Conservation (phyloP, 2,329 filamentous ascomycete genomes). For the Colletotrichum tofieldiae region DNA sequence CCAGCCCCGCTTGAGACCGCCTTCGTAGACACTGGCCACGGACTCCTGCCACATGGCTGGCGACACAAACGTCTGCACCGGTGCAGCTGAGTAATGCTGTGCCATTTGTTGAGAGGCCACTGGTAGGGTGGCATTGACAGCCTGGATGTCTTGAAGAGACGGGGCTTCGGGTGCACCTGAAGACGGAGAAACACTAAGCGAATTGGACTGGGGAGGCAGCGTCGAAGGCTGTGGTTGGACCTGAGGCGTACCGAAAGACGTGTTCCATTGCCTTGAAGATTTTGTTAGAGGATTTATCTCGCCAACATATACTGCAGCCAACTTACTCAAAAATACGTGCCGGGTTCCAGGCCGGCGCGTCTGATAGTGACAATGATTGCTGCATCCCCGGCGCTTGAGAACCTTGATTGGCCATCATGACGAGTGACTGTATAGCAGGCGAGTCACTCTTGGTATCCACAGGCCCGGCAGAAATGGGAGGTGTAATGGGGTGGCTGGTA, state of each 20-base stretch:
- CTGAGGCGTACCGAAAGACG: constrained; percentile 86
- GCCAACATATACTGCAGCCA: neutral
- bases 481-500: constrained; percentile 80
- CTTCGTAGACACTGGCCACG: constrained; percentile 78
- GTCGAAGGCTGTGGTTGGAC: constrained; percentile 60
- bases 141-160: constrained; percentile 68
- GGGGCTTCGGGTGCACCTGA: constrained; percentile 69
- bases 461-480: constrained; percentile 82
- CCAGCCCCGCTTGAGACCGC: constrained; percentile 75
- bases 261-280: constrained; percentile 86
- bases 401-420: constrained; percentile 77
- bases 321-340: constrained; percentile 91
- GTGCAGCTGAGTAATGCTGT: constrained; percentile 67
- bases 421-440: constrained; percentile 79
- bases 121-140: constrained; percentile 62
- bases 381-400: constrained; percentile 67
- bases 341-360: constrained; percentile 84
- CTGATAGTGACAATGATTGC: constrained; percentile 73
- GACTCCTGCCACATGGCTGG: constrained; percentile 83
- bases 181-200: constrained; percentile 68
- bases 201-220: constrained; percentile 62
- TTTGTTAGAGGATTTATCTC: constrained; percentile 38
- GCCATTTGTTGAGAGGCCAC: constrained; percentile 63
- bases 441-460: constrained; percentile 85
- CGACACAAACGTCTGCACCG: constrained; percentile 74